Percentiles rank a stretch among this genome's conserved stretches.
Conservation (phyloP, 805 yeast species). For the Starmerella apis region DNA sequence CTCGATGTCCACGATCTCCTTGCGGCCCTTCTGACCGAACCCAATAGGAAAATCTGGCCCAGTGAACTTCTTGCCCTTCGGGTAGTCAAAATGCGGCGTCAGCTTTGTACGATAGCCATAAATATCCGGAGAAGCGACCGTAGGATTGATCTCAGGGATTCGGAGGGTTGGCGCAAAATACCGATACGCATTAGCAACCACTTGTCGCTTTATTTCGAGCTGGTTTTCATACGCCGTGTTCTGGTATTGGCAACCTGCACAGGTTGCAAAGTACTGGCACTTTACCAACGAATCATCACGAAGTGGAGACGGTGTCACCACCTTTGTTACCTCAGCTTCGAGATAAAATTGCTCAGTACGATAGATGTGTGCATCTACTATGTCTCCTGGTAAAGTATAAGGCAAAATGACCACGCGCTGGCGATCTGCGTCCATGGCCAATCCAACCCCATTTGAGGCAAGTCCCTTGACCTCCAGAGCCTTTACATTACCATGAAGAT, state of each 20-base stretch:
- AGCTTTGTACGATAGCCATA: conserved; percentile 79
- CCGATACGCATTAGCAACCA: conserved; percentile 71
- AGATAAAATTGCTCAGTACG: conserved; percentile 66
- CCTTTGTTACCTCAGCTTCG: conserved; percentile 60
- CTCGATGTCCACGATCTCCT: conserved; percentile 73
- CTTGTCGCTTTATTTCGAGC: conserved; percentile 56
- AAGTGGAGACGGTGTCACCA: conserved; percentile 38
- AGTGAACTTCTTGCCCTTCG: conserved; percentile 35
- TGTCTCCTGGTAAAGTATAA: conserved; percentile 79
- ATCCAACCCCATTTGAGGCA: conserved; percentile 79
- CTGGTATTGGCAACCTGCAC: conserved; percentile 94
- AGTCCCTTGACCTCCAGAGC: conserved; percentile 47
- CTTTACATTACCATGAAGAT: conserved; percentile 49
- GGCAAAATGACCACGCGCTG: conserved; percentile 76
- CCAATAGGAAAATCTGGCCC: conserved; percentile 52
- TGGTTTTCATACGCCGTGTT: conserved; percentile 64
- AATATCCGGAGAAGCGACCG: conserved; percentile 67
- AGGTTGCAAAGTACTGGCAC: conserved; percentile 79
- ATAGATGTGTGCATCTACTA: conserved; percentile 56
- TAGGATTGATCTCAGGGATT: conserved; percentile 52
- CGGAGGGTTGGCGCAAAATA: conserved; percentile 45
- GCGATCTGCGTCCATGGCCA: conserved; percentile 45
- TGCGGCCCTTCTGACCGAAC: conserved; percentile 71
- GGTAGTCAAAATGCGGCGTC: conserved; percentile 89
- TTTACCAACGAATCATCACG: conserved; percentile 51